phyloP scores from a whole-genome alignment of 768 basidiomycete species.

The Rhizopogon salebrosus region DNA sequence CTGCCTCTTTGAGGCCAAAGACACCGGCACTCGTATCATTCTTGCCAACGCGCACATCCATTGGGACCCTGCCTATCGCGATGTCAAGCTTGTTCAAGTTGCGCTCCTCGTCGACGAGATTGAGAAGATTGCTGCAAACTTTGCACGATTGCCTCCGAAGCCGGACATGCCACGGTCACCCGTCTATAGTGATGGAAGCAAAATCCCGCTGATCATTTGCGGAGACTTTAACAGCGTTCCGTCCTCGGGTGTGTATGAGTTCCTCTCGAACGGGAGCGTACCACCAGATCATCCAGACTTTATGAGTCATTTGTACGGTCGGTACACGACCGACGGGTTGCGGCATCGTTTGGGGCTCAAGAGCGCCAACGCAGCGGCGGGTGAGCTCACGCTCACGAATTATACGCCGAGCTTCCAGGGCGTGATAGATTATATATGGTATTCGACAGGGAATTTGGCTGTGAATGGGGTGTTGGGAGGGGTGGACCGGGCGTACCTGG shows the following conservation, averaged over 20 bases:
- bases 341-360: constrained; percentile 76
- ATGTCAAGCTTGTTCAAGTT: constrained; percentile 97
- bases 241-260: constrained; percentile 87
- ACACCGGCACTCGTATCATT: constrained; percentile 83
- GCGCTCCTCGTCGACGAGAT: constrained; percentile 90
- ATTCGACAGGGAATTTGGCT: constrained; percentile 64
- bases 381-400: constrained; percentile 78
- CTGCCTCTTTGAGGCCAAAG: constrained; percentile 79
- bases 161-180: constrained; percentile 39
- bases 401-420: constrained; percentile 85
- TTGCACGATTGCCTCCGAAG: constrained; percentile 76
- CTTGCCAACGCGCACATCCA: constrained; percentile 88
- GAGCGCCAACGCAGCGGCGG: constrained; percentile 69
- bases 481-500: constrained; percentile 79
- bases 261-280: constrained; percentile 67
- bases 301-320: constrained; percentile 85
- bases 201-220: constrained; percentile 87
- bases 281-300: constrained; percentile 85
- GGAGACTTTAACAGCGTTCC: constrained; percentile 97
- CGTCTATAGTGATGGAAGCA: constrained; percentile 72
- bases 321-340: constrained; percentile 87
- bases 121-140: constrained; percentile 81
- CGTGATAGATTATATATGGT: constrained; percentile 93
- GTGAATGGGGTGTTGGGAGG: constrained; percentile 85
- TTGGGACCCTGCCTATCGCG: constrained; percentile 89